These are phyloP conservation scores for Anisodus acutangulus DNA, from an alignment of 257 asterid species.

Conservation along the genomic window DNA sequence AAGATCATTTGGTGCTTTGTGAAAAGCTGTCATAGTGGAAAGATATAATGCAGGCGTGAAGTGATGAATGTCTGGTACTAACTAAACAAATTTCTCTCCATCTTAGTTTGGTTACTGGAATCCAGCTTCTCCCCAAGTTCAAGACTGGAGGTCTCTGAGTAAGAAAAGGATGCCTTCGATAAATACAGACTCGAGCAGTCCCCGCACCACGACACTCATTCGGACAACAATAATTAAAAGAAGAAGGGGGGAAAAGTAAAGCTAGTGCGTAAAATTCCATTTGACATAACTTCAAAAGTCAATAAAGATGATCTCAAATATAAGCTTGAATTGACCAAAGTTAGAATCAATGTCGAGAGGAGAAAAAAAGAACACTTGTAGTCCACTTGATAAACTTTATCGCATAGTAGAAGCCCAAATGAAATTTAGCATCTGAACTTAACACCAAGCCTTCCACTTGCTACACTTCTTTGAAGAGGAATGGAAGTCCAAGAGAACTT, in stretches of 20 bases:
- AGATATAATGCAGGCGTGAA: background rate
- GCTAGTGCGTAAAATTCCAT: no score
- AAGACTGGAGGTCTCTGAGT: no score
- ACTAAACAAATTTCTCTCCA: no score
- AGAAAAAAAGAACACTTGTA: no score
- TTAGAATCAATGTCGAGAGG: no score
- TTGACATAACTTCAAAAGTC: no score
- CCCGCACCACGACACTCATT: background rate
- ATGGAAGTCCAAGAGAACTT: background rate
- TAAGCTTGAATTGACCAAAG: no score
- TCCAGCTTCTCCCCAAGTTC: background rate
- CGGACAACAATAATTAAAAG: background rate
- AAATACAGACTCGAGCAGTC: background rate
- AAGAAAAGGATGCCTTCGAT: background rate
- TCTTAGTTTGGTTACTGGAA: background rate
- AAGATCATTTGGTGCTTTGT: background rate
- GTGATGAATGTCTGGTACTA: background rate
- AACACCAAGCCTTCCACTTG: background rate
- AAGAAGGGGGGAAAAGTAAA: background rate
- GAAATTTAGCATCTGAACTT: background rate
- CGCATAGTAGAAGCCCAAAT: background rate
- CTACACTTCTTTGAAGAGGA: background rate
- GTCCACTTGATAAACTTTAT: background rate
- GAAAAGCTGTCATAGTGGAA: background rate
- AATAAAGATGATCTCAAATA: no score